Evolutionary conservation across 2,329 filamentous ascomycete genomes (phyloP).

Genomic region (Pseudodiploospora longispora): DNA sequence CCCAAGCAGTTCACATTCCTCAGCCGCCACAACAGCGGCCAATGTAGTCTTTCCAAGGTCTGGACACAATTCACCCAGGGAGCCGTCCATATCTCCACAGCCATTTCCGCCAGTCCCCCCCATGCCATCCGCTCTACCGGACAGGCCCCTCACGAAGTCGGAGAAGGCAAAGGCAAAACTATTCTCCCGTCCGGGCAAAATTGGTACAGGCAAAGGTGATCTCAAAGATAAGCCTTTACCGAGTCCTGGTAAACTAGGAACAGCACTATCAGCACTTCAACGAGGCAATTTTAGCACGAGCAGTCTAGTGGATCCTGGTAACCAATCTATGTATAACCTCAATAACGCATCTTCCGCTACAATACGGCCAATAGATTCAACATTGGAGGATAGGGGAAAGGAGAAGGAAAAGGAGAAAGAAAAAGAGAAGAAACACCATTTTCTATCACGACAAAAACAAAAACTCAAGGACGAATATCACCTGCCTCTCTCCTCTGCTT

Average conservation of each 20-base stretch:
- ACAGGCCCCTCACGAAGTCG: conserved; percentile 48
- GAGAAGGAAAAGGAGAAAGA: conserved; percentile 56
- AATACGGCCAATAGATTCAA: conserved; percentile 55
- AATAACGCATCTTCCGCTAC: conserved; percentile 73
- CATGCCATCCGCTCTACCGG: conserved; percentile 30
- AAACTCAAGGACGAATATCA: conserved; percentile 70
- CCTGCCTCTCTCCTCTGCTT: conserved; percentile 65
- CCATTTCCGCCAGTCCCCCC: conserved; percentile 30
- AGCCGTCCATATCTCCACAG: conserved; percentile 27
- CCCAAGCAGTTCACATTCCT: conserved; percentile 45
- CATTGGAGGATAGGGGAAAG: conserved; percentile 40
- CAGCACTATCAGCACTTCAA: conserved; percentile 57
- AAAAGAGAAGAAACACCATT: conserved; percentile 70
- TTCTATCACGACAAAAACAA: conserved; percentile 70
- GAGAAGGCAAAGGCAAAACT: conserved; percentile 76
- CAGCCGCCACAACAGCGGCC: conserved; percentile 57
- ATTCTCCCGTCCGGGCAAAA: conserved; percentile 70
- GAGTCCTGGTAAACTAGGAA: conserved; percentile 64
- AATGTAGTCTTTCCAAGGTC: conserved; percentile 67
- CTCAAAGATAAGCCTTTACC: conserved; percentile 58
- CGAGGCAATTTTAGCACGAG: conserved; percentile 63
- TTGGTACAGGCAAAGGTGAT: conserved; percentile 58
- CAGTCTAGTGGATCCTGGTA: conserved; percentile 55
- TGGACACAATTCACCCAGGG: conserved; percentile 42
- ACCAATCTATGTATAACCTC: conserved; percentile 60